phyloP scores from a whole-genome alignment of 75 land plant species.

The Picea glauca region DNA sequence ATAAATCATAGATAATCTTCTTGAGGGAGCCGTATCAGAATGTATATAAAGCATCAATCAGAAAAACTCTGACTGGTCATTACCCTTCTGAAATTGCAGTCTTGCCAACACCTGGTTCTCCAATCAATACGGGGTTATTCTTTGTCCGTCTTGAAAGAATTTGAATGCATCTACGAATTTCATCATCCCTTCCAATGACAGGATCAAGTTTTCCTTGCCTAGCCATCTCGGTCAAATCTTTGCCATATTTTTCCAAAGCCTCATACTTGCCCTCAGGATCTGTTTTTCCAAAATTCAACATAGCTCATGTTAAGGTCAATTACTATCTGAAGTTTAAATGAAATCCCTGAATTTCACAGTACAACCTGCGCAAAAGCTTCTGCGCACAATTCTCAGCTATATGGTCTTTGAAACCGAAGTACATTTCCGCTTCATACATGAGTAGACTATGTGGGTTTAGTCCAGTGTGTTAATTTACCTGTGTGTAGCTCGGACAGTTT shows the following conservation, averaged over 20 bases:
- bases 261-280: conserved; percentile 97
- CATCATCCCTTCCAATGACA: conserved; percentile 98
- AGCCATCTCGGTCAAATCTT: conserved; percentile 92
- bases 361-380: neutral
- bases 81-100: conserved; percentile 99
- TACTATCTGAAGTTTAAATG: neutral
- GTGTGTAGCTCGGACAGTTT: no score
- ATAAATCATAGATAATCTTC: neutral
- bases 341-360: neutral
- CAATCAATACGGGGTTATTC: conserved; percentile 94
- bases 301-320: neutral
- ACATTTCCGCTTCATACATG: neutral
- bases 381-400: neutral
- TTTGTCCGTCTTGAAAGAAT: conserved; percentile 91
- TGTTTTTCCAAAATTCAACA: conserved; percentile 15
- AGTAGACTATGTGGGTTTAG: neutral
- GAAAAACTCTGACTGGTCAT: conserved; percentile 73
- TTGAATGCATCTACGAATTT: conserved; percentile 91
- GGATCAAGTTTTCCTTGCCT: conserved; percentile 95
- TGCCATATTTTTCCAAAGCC: conserved; percentile 78
- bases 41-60: neutral
- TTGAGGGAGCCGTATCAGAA: neutral
- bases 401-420: neutral
- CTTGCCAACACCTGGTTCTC: conserved; percentile 99
- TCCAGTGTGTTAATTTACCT: no score